phyloP scores from a whole-genome alignment of 257 asterid genomes.

The Gentiana straminea region DNA sequence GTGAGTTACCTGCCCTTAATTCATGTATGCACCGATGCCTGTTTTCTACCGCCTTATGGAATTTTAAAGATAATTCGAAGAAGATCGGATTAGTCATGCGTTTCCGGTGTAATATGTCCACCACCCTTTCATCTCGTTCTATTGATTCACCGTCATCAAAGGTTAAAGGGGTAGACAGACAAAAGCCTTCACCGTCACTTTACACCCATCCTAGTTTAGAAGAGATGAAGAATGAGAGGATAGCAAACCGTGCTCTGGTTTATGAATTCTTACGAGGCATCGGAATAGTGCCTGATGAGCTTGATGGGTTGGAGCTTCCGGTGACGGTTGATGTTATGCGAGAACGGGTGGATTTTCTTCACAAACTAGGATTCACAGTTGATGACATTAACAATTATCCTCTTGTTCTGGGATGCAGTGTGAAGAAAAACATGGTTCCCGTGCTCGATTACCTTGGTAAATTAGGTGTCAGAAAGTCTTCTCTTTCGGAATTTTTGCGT shows the following conservation, averaged over 20 bases:
- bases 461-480: conserved; percentile 73
- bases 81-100: conserved; percentile 29
- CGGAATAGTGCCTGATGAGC: conserved; percentile 81
- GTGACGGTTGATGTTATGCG: conserved; percentile 89
- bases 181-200: conserved; percentile 44
- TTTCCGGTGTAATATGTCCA: conserved; percentile 36
- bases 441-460: conserved; percentile 95
- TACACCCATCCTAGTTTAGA: conserved; percentile 74
- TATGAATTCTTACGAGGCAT: conserved; percentile 73
- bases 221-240: conserved; percentile 69
- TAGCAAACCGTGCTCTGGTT: conserved; percentile 60
- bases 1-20: conserved; percentile 43
- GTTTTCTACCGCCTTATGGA: conserved; percentile 26
- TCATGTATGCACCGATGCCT: conserved; percentile 21
- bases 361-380: conserved; percentile 73
- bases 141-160: conserved; percentile 22
- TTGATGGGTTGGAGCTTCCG: conserved; percentile 92
- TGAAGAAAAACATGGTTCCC: conserved; percentile 95
- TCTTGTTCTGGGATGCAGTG: conserved; percentile 95
- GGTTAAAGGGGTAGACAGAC: conserved; percentile 23
- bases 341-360: conserved; percentile 87
- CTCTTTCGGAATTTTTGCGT: conserved; percentile 67
- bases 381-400: conserved; percentile 93
- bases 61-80: conserved; percentile 24
- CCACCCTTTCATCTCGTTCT: conserved; percentile 33